Percentiles rank a stretch among this genome's conserved stretches.
phyloP scores from a whole-genome alignment of 495 filamentous ascomycete species.

The Symbiotaphrina buchneri region DNA sequence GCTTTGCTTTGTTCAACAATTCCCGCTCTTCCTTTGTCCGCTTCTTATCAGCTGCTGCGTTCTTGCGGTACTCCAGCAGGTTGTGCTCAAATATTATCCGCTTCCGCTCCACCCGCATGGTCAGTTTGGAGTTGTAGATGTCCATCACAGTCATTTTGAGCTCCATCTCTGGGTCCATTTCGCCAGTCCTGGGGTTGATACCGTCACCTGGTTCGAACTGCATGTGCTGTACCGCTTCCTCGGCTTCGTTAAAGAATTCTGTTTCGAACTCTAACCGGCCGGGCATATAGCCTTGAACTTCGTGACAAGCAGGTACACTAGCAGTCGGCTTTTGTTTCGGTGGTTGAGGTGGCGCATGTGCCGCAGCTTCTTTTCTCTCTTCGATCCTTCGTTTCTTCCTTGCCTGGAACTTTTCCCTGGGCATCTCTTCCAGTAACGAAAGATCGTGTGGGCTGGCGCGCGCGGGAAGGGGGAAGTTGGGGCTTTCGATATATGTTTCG shows the following conservation, averaged over 20 bases:
- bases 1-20: slow-evolving; percentile 77
- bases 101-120: slow-evolving; percentile 81
- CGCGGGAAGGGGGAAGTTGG: slow-evolving; percentile 66
- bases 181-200: slow-evolving; percentile 56
- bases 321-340: slow-evolving; percentile 93
- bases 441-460: slow-evolving; percentile 63
- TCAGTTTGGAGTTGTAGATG: slow-evolving; percentile 88
- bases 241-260: slow-evolving; percentile 91
- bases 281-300: slow-evolving; percentile 97
- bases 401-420: slow-evolving; percentile 80
- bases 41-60: slow-evolving; percentile 73
- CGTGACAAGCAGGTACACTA: slow-evolving; percentile 83
- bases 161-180: slow-evolving; percentile 82
- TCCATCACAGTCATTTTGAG: slow-evolving; percentile 96
- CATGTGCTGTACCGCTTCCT: slow-evolving; percentile 96
- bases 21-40: slow-evolving; percentile 88
- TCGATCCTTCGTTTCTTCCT: slow-evolving; percentile 91
- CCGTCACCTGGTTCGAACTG: slow-evolving; percentile 93
- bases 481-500: slow-evolving; percentile 63
- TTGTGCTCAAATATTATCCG: slow-evolving; percentile 92
- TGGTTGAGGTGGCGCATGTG: slow-evolving; percentile 56
- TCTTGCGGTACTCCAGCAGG: slow-evolving; percentile 79
- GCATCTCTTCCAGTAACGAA: slow-evolving; percentile 49
- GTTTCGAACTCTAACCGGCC: slow-evolving; percentile 95
- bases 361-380: slow-evolving; percentile 66